Conservation (phyloP, 495 filamentous ascomycete genomes). For the Corynascus novoguineensis region DNA sequence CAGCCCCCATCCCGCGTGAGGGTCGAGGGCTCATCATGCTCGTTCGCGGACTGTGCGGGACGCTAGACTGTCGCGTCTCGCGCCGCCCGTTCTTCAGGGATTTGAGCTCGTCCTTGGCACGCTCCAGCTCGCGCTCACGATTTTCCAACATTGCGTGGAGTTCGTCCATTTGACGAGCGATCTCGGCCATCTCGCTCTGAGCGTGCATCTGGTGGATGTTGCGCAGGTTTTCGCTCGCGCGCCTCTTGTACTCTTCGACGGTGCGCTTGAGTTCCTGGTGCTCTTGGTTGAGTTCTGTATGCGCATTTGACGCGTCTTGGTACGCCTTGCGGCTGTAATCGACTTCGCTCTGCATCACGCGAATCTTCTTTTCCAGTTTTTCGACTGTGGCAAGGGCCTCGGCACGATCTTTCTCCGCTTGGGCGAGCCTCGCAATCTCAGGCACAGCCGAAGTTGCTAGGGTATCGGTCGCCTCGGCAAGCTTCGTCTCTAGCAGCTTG, state of each 20-base stretch:
- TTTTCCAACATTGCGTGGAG: conserved; percentile 51
- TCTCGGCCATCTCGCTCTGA: conserved; percentile 30
- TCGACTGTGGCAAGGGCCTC: conserved; percentile 30
- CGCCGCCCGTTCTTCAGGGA: conserved; percentile 45
- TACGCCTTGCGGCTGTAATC: conserved; percentile 61
- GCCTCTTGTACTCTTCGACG: conserved; percentile 45
- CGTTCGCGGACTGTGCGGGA: conserved; percentile 44
- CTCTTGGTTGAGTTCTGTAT: conserved; percentile 47
- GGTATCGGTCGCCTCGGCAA: conserved; percentile 43
- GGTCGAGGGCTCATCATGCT: conserved; percentile 40
- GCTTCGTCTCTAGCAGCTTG: conserved; percentile 42
- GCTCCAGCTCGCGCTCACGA: conserved; percentile 55
- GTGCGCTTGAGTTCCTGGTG: conserved; percentile 43
- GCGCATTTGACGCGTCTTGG: conserved; percentile 55
- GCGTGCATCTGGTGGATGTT: conserved; percentile 49
- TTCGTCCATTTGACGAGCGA: conserved; percentile 41
- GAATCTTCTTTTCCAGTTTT: conserved; percentile 42
- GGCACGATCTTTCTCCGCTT: conserved; percentile 34
- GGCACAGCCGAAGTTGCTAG: conserved; percentile 47
- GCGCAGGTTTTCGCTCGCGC: conserved; percentile 47
- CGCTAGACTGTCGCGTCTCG: conserved; percentile 44
- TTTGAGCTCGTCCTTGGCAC: conserved; percentile 32
- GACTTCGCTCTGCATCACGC: conserved; percentile 35
- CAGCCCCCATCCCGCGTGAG: conserved; percentile 23
- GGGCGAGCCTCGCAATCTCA: conserved; percentile 43